Evolutionary conservation across 2,329 filamentous ascomycete genomes (phyloP).

Genomic region (Penicillium sp.): DNA sequence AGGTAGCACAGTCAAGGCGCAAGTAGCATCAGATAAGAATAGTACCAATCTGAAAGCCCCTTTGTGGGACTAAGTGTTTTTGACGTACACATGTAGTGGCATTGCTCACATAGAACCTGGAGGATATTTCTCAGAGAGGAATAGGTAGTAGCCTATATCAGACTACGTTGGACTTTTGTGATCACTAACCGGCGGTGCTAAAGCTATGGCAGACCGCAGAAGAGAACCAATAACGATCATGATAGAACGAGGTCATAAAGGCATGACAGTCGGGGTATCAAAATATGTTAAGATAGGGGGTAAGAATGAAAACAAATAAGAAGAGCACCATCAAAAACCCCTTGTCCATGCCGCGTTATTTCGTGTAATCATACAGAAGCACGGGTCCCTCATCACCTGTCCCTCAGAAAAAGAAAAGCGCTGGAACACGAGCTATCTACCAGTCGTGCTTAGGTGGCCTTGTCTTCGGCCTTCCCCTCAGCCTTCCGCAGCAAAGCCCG

Average conservation of each 20-base stretch:
- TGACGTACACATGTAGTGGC: no score
- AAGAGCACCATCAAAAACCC: not conserved
- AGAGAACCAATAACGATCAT: not conserved
- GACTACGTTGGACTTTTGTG: not conserved
- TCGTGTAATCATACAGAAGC: slow-evolving; percentile 1
- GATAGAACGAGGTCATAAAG: not conserved
- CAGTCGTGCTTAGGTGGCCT: not conserved
- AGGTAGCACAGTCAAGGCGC: no score
- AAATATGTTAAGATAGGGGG: not conserved
- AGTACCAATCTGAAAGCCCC: no score
- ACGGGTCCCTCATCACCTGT: not conserved
- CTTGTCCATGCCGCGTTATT: not conserved
- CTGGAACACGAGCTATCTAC: not conserved
- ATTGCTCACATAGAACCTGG: no score
- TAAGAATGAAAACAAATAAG: not conserved
- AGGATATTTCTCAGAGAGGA: no score
- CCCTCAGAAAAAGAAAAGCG: not conserved
- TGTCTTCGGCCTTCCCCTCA: not conserved
- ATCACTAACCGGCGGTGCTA: not conserved
- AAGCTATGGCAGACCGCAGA: not conserved
- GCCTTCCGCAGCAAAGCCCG: no score
- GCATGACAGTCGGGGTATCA: not conserved
- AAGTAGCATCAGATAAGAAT: no score
- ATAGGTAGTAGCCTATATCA: not conserved
- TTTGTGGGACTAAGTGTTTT: no score